Percentiles rank a stretch among this genome's conserved stretches.
These are phyloP conservation scores for Xylona heveae DNA, from an alignment of 495 filamentous ascomycete species.

Conservation along the genomic window DNA sequence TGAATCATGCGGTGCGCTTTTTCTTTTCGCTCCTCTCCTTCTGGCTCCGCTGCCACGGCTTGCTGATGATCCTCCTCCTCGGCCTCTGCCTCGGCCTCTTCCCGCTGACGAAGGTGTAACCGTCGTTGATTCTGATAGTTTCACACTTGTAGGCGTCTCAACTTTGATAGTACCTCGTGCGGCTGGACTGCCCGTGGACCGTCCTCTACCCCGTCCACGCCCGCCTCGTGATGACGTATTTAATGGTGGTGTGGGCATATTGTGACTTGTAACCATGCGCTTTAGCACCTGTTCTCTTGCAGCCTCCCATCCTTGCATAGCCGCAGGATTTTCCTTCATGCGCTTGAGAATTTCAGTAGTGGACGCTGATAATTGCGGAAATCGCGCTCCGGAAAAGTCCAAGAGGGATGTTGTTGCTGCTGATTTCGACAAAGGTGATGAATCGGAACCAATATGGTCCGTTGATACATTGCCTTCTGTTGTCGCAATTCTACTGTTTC, in stretches of 20 bases:
- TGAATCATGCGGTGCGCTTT: conserved; percentile 14
- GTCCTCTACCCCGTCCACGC: conserved; percentile 2
- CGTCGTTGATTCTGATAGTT: too few relatives aligned
- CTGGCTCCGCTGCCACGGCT: conserved; percentile 4
- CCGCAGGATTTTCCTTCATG: conserved; percentile 9
- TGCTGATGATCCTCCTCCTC: conserved; percentile 8
- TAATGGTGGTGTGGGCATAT: conserved; percentile 11
- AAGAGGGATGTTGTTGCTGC: too few relatives aligned
- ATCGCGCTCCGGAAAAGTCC: too few relatives aligned
- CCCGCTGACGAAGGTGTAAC: background rate
- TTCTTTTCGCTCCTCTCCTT: conserved; percentile 18
- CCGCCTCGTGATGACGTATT: conserved; percentile 5
- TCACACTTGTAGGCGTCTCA: background rate
- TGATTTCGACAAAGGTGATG: too few relatives aligned
- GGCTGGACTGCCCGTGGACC: background rate
- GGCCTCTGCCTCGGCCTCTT: conserved; percentile 3
- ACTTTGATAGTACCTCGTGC: conserved; percentile 5
- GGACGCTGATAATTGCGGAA: conserved; percentile 29
- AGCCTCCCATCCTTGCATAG: conserved; percentile 17
- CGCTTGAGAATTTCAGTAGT: conserved; percentile 36
- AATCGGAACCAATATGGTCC: too few relatives aligned
- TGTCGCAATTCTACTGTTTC: too few relatives aligned
- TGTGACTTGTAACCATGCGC: conserved; percentile 19
- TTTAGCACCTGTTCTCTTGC: conserved; percentile 21
- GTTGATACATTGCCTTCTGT: too few relatives aligned